Evolutionary conservation across 257 asterid genomes (phyloP), one percentile per base, ranked within the genome.

Genomic region (Prunella vulgaris): DNA sequence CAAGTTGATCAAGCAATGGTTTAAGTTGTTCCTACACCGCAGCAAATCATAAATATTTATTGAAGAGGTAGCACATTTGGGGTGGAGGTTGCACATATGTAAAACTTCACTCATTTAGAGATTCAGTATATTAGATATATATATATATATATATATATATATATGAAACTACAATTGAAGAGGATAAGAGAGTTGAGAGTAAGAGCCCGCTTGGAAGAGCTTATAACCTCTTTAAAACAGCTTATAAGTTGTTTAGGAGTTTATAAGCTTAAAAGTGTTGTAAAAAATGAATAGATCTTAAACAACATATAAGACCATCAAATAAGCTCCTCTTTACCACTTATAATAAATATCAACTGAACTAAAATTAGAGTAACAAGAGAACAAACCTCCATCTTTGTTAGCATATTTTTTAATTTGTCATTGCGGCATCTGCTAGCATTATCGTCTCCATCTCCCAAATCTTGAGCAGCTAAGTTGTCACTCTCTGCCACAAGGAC

Each of bases 371-470:
- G 66, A 66, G 60, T 15, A 40, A 54, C 21, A 76, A 68, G 60
- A 76, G 68, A 63, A 79, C 82, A 64, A 76, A 93, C 97, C 98
- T 93, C 99, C 94, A 88, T 77, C 74, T 84, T 93, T 68, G 77
- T 49, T 38, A 90, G 94, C 92, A 84, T 83, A 79, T 84, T 86
- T 79, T 88, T 89, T 67, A 90, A 65, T 67, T 85, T 88, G 70
- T 93, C 99, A 20, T 87, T 88, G 42, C 86, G 89, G 52, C 90
- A 87, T 67, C 89, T n/a, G n/a, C n/a, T 87, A 5, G 93, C 97
- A 80, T 93, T 89, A 66, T 93, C 99, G 77, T 90, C 99, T 70
- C 92, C 90, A 80, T 93, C 96, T 75, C 89, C 91, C 73, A 79
- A 7, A 38, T 88, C 96, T 84, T 88, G 90, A 74, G 85, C 80